Conservation (phyloP, 495 filamentous ascomycete species). For the Achaetomiella virescens region DNA sequence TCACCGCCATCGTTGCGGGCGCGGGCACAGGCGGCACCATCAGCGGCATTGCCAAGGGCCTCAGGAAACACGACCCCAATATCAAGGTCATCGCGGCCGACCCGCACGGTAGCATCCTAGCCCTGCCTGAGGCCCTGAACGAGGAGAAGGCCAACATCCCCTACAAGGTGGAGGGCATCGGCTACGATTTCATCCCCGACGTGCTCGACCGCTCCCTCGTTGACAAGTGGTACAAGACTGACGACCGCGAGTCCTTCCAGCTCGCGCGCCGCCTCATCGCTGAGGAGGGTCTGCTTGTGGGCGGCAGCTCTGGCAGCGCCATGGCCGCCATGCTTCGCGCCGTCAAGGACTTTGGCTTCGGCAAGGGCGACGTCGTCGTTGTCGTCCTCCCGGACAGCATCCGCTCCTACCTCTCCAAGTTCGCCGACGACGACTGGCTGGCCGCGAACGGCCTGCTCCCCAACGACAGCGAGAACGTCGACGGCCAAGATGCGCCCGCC, state of each 20-base stretch:
- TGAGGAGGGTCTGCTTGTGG: constrained; percentile 91
- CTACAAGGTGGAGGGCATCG: constrained; percentile 98
- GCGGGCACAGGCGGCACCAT: constrained; percentile 96
- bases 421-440: constrained; percentile 97
- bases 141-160: constrained; percentile 68
- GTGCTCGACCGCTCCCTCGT: constrained; percentile 77
- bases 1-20: constrained; percentile 82
- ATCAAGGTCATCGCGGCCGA: constrained; percentile 89
- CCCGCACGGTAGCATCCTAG: constrained; percentile 82
- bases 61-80: constrained; percentile 76
- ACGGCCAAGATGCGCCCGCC: constrained; percentile 22
- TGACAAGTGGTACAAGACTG: constrained; percentile 98
- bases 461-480: constrained; percentile 34
- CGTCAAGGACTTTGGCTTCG: constrained; percentile 65
- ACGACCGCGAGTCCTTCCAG: constrained; percentile 83
- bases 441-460: constrained; percentile 86
- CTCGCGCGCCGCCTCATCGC: constrained; percentile 84
- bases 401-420: constrained; percentile 96
- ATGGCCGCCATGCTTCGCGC: constrained; percentile 78
- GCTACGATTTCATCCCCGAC: constrained; percentile 96
- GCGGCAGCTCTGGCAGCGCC: constrained; percentile 90
- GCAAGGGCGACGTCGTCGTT: constrained; percentile 76
- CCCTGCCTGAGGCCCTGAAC: constrained; percentile 71
- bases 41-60: constrained; percentile 76
- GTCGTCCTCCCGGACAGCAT: constrained; percentile 94